A percentile compares a stretch with the other conserved stretches of the same genome.
Evolutionary conservation across 78 protist species (phyloP).

Genomic region (Planoprotostelium fungivorum): DNA sequence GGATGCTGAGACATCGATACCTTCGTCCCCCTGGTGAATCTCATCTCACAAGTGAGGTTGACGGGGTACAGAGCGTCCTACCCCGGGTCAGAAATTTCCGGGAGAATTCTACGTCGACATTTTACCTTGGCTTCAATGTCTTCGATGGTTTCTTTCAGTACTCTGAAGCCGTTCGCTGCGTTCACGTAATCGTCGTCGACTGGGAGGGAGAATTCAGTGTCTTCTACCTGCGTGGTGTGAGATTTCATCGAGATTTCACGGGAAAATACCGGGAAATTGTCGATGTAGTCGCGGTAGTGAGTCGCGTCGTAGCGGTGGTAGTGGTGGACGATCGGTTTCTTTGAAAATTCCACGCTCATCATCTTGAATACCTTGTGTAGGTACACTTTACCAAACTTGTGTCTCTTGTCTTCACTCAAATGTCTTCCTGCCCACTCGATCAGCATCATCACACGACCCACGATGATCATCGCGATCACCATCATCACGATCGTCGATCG

Average conservation of each 20-base stretch:
- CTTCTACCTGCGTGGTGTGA: neutral
- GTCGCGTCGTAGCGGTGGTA: neutral
- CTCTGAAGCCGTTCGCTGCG: neutral
- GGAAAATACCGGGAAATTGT: neutral
- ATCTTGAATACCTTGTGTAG: neutral
- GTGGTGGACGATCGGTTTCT: neutral
- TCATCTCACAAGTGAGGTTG: neutral
- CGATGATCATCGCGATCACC: too few relatives aligned
- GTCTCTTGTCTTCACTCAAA: neutral
- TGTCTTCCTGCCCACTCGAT: too few relatives aligned
- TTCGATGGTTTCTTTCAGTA: neutral
- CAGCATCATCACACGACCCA: too few relatives aligned
- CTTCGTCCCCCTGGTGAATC: neutral
- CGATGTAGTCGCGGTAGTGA: neutral
- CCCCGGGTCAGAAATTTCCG: neutral
- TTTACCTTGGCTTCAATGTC: neutral
- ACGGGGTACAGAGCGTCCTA: neutral
- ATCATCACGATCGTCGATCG: too few relatives aligned
- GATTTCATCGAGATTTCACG: neutral
- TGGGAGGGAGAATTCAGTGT: neutral
- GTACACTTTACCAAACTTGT: neutral
- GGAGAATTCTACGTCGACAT: neutral
- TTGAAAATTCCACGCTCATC: neutral
- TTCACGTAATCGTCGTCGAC: neutral
- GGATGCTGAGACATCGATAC: neutral